phyloP scores from a whole-genome alignment of 768 basidiomycete genomes.

The Suillus decipiens region DNA sequence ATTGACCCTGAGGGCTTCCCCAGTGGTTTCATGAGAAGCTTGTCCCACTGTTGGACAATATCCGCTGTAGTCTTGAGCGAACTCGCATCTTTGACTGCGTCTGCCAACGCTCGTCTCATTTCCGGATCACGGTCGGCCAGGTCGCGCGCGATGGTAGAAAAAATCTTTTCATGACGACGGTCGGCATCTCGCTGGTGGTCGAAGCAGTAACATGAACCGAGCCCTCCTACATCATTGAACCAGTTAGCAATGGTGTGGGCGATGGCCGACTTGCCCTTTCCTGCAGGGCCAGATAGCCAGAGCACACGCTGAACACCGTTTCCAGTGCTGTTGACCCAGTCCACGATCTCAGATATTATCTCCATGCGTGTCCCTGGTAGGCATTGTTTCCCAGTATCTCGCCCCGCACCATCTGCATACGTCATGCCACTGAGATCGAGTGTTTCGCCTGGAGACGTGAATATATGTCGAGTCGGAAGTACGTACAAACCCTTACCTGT shows the following conservation, averaged over 20 bases:
- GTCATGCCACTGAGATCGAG: no score
- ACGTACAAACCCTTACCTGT: no score
- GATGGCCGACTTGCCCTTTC: background rate
- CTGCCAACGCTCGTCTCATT: slow-evolving; percentile 2
- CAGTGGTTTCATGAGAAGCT: slow-evolving; percentile 19
- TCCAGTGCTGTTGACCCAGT: no score
- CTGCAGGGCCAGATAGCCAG: no score
- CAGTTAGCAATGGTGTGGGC: slow-evolving; percentile 20
- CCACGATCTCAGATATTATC: no score
- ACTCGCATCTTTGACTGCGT: background rate
- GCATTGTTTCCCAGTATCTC: no score
- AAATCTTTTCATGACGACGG: slow-evolving; percentile 12
- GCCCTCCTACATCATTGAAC: background rate
- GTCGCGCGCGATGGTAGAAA: slow-evolving; percentile 16
- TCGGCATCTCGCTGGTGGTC: slow-evolving; percentile 10
- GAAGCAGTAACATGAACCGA: slow-evolving; percentile 9
- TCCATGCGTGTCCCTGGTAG: no score
- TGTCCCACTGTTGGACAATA: slow-evolving; percentile 15
- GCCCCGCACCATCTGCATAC: no score
- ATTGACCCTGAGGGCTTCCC: slow-evolving; percentile 4
- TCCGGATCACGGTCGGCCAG: slow-evolving; percentile 5
- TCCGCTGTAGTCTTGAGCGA: slow-evolving; percentile 3
- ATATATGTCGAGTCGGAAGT: no score
- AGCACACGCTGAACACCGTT: no score
- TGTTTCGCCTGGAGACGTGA: no score